Base-by-base conservation (phyloP, 257 asterid species). In the Rauvolfia tetraphylla region DNA sequence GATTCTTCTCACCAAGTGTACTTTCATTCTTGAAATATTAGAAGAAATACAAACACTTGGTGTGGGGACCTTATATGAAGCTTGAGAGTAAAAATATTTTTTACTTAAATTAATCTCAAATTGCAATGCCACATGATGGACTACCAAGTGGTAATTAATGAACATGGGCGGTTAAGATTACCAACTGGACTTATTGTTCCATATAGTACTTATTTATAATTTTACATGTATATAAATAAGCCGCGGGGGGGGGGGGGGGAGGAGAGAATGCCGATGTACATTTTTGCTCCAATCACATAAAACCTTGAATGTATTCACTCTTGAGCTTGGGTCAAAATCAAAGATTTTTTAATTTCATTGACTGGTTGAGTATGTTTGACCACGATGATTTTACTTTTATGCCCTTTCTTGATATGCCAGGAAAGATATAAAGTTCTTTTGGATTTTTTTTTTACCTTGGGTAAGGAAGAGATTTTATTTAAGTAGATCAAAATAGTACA, bases 101-200 rank as follows among this genome's bases (percentile, higher is more conserved):
- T 75, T 12, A 27, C 18, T 31, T 71, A 70, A 71, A 66, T 65
- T 70, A 71, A 62, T 68, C 53, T 29, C 33, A 42, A n/a, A 62
- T 67, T 61, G 75, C 42, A 41, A 36, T 72, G 63, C 78, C 85
- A 51, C 67, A 31, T 70, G 87, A n/a, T 56, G 29, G 42, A 71
- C 65, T 76, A 53, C 70, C 56, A 76, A 29, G 57, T n/a, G 75
- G 75, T 65, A 75, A 82, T 82, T 65, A 82, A 78, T 78, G 74
- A 77, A 68, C 76, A 39, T 74, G 65, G 74, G 65, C 38, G 25
- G 69, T 65, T 79, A 68, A 66, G 51, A 27, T 65, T 73, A 36
- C 80, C 42, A 48, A 67, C 68, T 65, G 71, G 79, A 67, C 69
- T 73, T 46, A 46, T 76, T 63, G 23, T 68, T 76, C 77, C 39